A percentile compares a stretch with the other conserved stretches of the same genome.
Conservation (phyloP, 78 protist genomes). For the Dictyostelium brefeldianum region DNA sequence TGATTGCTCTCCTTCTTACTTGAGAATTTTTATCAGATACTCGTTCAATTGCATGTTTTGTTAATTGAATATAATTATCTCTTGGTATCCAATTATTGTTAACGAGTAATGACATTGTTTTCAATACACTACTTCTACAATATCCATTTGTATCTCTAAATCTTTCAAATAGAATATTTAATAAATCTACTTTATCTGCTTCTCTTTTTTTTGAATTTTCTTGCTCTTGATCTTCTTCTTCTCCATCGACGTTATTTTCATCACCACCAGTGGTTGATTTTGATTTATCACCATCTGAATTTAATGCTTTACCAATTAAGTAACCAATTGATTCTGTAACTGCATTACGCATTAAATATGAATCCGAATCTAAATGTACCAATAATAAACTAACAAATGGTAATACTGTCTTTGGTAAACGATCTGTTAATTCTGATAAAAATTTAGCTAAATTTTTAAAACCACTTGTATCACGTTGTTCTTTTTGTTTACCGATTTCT, state of each 20-base stretch:
- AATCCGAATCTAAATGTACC: conserved; percentile 23
- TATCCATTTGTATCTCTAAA: conserved; percentile 33
- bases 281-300: not conserved
- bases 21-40: conserved; percentile 32
- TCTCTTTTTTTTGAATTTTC: conserved; percentile 12
- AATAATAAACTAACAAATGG: not conserved
- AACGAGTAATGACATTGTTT: not conserved
- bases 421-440: conserved; percentile 12
- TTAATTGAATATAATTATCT: not conserved
- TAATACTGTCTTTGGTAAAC: conserved; percentile 31
- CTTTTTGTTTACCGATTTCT: conserved; percentile 29
- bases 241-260: not conserved
- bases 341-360: conserved; percentile 76
- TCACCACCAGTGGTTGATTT: not conserved
- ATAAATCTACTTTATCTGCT: not conserved
- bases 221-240: not conserved
- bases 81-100: not conserved
- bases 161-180: conserved; percentile 36
- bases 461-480: conserved; percentile 11
- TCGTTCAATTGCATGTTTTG: conserved; percentile 28
- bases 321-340: conserved; percentile 43
- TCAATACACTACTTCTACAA: conserved; percentile 35
- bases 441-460: conserved; percentile 43
- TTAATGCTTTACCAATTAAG: conserved; percentile 9
- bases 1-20: conserved; percentile 64